Evolutionary conservation across 2,329 filamentous ascomycete genomes (phyloP).

Genomic region (Scedosporium minutisporum): DNA sequence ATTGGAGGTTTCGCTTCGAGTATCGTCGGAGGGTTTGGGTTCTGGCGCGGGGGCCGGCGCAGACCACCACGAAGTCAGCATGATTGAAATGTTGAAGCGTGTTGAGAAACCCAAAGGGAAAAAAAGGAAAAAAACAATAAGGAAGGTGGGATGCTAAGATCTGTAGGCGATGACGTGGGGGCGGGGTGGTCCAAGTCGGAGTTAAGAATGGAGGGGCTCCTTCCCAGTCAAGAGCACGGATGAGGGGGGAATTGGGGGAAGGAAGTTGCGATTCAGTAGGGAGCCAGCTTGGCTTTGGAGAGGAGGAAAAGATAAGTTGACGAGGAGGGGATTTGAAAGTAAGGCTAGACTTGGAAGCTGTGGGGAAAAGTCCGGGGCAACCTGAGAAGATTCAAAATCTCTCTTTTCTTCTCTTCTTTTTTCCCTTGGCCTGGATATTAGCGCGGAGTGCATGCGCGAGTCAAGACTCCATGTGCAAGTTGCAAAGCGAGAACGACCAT

Average conservation of each 20-base stretch:
- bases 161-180: background rate
- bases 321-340: background rate
- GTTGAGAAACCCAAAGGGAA: background rate
- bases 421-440: background rate
- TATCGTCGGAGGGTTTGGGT: constrained; percentile 39
- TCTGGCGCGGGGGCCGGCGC: constrained; percentile 7
- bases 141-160: background rate
- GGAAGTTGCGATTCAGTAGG: background rate
- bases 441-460: background rate
- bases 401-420: background rate
- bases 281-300: background rate
- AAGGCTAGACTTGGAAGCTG: background rate
- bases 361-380: background rate
- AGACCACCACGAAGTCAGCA: constrained; percentile 31
- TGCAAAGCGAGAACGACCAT: background rate
- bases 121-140: background rate
- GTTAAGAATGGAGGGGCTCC: background rate
- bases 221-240: background rate
- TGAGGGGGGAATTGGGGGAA: background rate
- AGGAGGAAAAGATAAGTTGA: background rate
- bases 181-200: background rate
- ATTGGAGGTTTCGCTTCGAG: constrained; percentile 28
- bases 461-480: background rate
- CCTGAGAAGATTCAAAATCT: background rate
- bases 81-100: constrained; percentile 11